Percentiles rank a stretch among this genome's conserved stretches.
These are phyloP conservation scores for Cucurbita moschata DNA, from an alignment of 306 rosid genomes.

Conservation along the genomic window DNA sequence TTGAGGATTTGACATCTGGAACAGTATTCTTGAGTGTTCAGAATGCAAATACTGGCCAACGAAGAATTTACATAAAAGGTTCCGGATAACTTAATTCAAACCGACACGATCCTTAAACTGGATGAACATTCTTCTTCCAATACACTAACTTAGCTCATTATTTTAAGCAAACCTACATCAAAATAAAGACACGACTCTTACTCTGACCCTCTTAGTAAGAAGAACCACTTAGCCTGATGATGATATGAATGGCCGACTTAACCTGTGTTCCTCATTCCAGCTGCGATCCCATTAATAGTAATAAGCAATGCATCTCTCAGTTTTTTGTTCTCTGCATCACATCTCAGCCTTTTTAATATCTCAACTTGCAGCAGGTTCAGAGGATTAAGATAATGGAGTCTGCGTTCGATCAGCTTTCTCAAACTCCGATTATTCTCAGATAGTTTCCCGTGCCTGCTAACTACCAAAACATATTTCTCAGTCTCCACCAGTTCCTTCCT, in stretches of 20 bases:
- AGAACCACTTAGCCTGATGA: background rate
- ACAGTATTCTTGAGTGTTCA: background rate
- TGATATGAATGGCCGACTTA: background rate
- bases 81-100: background rate
- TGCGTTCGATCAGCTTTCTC: slow-evolving; percentile 77
- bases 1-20: background rate
- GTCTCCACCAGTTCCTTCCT: slow-evolving; percentile 50
- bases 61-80: background rate
- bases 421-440: slow-evolving; percentile 63
- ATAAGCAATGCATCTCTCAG: slow-evolving; percentile 88
- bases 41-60: background rate
- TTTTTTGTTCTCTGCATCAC: slow-evolving; percentile 52
- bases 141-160: background rate
- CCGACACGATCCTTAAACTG: background rate
- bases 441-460: slow-evolving; percentile 75
- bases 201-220: slow-evolving; percentile 3
- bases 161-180: background rate
- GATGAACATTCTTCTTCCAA: background rate
- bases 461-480: slow-evolving; percentile 51
- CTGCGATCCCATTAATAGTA: slow-evolving; percentile 87
- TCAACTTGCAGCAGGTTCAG: slow-evolving; percentile 89
- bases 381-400: slow-evolving; percentile 86
- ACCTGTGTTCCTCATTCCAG: slow-evolving; percentile 96
- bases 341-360: slow-evolving; percentile 67
- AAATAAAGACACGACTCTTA: background rate